phyloP scores from a whole-genome alignment of 768 basidiomycete species.

The Rhodotorula diobovata region DNA sequence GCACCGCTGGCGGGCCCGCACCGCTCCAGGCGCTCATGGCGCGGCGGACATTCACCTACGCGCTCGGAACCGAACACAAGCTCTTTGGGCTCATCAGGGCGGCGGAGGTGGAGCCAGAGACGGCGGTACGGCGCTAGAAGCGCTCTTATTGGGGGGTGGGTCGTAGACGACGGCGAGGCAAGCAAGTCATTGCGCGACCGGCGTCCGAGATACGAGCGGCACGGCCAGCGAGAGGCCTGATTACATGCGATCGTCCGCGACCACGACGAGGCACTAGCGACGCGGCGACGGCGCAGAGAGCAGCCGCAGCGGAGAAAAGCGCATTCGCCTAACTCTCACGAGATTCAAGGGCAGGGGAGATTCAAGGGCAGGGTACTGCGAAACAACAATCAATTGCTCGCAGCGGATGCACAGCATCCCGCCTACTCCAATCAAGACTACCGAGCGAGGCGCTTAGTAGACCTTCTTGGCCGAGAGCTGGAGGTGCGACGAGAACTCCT shows the following conservation, averaged over 20 bases:
- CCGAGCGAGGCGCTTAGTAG: constrained; percentile 32
- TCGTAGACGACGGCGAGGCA: no score
- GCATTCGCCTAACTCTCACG: no score
- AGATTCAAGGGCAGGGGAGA: no score
- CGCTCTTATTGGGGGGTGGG: no score
- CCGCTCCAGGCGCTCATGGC: not conserved
- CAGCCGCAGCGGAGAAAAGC: no score
- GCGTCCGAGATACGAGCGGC: no score
- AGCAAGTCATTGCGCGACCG: no score
- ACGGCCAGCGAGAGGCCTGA: no score
- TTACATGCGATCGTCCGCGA: no score
- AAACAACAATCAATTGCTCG: not conserved
- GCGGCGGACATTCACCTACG: constrained; percentile 38
- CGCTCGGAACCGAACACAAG: constrained; percentile 35
- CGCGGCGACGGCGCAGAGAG: no score
- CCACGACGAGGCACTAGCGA: no score
- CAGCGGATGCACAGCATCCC: not conserved
- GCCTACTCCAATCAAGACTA: not conserved
- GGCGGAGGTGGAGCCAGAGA: not conserved
- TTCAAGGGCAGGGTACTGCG: not conserved
- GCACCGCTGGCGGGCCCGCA: not conserved
- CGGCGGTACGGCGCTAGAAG: not conserved
- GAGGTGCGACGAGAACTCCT: constrained; percentile 90
- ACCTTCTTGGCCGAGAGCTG: constrained; percentile 77
- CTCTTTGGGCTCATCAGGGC: constrained; percentile 14